Conservation (phyloP, 2,329 filamentous ascomycete species). For the Orbilia quercus region DNA sequence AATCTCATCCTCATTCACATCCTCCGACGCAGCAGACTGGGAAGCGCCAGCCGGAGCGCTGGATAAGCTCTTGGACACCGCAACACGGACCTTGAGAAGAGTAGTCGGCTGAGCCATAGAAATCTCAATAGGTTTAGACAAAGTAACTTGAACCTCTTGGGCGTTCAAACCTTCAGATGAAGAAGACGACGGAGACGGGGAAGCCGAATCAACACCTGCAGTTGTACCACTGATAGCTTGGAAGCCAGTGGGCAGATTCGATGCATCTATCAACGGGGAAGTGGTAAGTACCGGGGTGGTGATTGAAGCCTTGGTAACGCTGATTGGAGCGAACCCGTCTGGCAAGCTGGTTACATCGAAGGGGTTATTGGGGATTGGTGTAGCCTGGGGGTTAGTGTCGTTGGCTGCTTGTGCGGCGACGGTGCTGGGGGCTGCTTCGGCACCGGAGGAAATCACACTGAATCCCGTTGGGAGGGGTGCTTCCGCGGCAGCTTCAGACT, state of each 20-base stretch:
- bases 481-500: background rate
- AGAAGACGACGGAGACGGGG: background rate
- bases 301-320: background rate
- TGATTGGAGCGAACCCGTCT: constrained; percentile 21
- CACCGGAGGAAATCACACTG: constrained; percentile 27
- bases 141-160: background rate
- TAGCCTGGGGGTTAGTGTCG: no score
- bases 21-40: background rate
- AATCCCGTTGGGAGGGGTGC: constrained; percentile 24
- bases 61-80: background rate
- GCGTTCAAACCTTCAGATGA: background rate
- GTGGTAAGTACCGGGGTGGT: background rate
- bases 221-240: background rate
- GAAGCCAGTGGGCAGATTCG: constrained; percentile 28
- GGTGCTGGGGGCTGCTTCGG: background rate
- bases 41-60: background rate
- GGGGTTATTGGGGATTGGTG: no score
- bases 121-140: constrained; percentile 15
- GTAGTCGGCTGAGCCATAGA: constrained; percentile 12
- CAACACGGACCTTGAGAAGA: constrained; percentile 13
- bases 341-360: constrained; percentile 8
- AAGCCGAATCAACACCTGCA: background rate
- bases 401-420: background rate
- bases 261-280: background rate
- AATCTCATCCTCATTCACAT: constrained; percentile 5